Evolutionary conservation across 2,329 filamentous ascomycete genomes (phyloP).

Genomic region (Botrytis squamosa): DNA sequence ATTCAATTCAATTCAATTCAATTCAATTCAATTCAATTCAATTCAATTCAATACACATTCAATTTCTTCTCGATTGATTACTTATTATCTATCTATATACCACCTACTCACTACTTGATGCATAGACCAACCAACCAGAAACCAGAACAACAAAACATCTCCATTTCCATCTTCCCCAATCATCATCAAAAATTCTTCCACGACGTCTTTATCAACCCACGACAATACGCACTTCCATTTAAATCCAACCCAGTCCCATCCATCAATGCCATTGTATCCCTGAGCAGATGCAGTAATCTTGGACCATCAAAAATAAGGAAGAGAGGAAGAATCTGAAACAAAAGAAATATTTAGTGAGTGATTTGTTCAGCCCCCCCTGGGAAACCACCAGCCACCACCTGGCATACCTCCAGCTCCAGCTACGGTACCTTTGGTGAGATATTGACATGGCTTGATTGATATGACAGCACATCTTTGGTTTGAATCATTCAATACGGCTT

Average conservation of each 20-base stretch:
- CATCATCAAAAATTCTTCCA: not conserved
- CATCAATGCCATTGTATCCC: not conserved
- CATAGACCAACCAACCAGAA: constrained; percentile 16
- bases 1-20: too few relatives aligned
- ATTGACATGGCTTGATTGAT: not conserved
- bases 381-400: not conserved
- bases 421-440: not conserved
- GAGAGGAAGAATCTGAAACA: not conserved
- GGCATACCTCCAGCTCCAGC: not conserved
- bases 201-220: not conserved
- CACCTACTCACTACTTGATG: not conserved
- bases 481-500: not conserved
- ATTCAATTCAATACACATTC: too few relatives aligned
- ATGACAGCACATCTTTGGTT: constrained; percentile 4
- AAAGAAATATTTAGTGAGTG: constrained; percentile 12
- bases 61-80: not conserved
- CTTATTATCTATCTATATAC: too few relatives aligned
- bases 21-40: too few relatives aligned
- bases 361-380: not conserved
- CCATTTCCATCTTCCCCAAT: not conserved
- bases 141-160: not conserved
- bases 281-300: not conserved
- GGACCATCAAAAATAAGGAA: not conserved
- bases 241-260: too few relatives aligned
- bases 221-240: not conserved